phyloP scores from a whole-genome alignment of 305 asterid genomes.

The Nicotiana rustica region DNA sequence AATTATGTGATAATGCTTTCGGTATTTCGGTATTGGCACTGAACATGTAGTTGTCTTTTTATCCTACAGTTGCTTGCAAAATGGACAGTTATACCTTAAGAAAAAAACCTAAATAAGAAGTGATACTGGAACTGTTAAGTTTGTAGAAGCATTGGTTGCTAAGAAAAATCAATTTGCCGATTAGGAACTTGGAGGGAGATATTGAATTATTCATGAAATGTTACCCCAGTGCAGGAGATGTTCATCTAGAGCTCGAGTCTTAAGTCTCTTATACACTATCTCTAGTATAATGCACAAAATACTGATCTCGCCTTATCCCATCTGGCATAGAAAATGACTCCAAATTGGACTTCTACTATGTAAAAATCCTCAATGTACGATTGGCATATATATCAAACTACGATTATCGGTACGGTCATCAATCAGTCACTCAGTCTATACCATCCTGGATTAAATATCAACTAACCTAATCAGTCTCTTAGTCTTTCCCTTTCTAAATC shows the following conservation, averaged over 20 bases:
- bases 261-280: not conserved
- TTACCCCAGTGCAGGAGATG: slow-evolving; percentile 16
- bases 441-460: not conserved
- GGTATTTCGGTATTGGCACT: not conserved
- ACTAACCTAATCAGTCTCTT: slow-evolving; percentile 8
- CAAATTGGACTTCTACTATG: slow-evolving; percentile 17
- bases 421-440: not conserved
- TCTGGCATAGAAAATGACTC: slow-evolving; percentile 10
- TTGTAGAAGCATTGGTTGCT: slow-evolving; percentile 16
- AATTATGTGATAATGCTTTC: not conserved
- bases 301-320: slow-evolving; percentile 16
- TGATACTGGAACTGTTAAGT: not conserved
- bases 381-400: not conserved
- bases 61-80: slow-evolving; percentile 9
- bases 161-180: not conserved
- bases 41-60: not conserved
- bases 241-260: slow-evolving; percentile 1
- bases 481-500: not conserved
- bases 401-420: not conserved
- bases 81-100: not conserved
- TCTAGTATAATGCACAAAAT: not conserved
- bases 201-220: not conserved
- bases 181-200: slow-evolving; percentile 17
- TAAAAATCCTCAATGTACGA: not conserved
- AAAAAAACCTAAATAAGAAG: not conserved